Base-by-base conservation (phyloP, 345 rosid genomes). In the Hypericum perforatum region DNA sequence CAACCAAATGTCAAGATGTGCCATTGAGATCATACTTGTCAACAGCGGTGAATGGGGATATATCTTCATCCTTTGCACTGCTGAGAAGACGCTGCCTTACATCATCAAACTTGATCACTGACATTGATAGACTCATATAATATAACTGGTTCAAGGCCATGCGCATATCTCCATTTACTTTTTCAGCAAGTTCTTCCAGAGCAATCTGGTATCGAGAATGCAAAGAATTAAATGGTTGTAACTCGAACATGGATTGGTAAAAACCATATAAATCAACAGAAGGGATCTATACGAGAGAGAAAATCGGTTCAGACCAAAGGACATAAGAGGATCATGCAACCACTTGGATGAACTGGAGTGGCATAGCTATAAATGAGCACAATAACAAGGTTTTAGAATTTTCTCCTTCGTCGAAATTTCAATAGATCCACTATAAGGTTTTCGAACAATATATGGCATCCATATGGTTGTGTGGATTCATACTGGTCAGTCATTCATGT, bases 31-130 rank as follows among this genome's bases (percentile, higher is more conserved):
- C 79, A 70, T 92, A 92, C 98, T 85, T 88, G 65, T 92, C 98
- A 54, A 92, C 95, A 58, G 95, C 98, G 39, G 96, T 76, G 74
- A 92, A 92, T 29, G 98, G 98, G 16, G 98, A 92, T 45, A 92
- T 82, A 74, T 92, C 96, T 85, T 92, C 98, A 76, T 92, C 98
- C 72, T 92, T 92, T 22, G 85, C 74, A 71, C 91, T 78, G 72
- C 79, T 80, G 57, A 78, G 77, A 72, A 92, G 88, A 63, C 94
- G 90, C 46, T 80, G 78, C 76, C 86, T 78, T 58, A 92, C 74
- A 70, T 92, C 96, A 76, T 88, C 94, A 63, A 80, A 92, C 62
- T 88, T 78, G 54, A 92, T 85, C 41, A 68, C 74, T 15, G 89
- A 75, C 94, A 81, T 71, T 64, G 95, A 92, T 62, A 88, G 82